Evolutionary conservation across 2,329 filamentous ascomycete genomes (phyloP), one percentile per base, ranked within the genome.

Genomic region (Didymellaceae sp.): DNA sequence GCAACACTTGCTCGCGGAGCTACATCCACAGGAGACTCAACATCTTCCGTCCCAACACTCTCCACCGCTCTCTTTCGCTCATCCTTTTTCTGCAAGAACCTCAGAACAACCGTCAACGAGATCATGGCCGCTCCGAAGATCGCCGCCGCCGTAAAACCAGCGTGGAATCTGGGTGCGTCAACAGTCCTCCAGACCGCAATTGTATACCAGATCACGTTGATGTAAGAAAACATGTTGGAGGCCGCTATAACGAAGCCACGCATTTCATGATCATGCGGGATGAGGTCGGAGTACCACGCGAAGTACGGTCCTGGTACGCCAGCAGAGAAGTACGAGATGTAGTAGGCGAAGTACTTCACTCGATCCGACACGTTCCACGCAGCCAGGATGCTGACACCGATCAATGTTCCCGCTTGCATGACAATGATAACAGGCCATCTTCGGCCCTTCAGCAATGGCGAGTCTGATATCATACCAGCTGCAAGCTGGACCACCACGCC

Each of bases 401-500:
- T 73, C 13, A 80, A 74, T 2, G 75, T 61, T 8, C 70, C 72
- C 6, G 66, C 68, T 5, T 59, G 52, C 13, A 72, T 74, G 7
- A 72, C 70, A 3, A 75, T 57, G 0, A 74, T 79, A 74, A 11
- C 79, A 71, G 21, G 76, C 72, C 10, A 64, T 4, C 62, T 55
- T 11, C 58, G 59, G n/a, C 63, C 63, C 28, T 58, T 59, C 28
- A 67, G 45, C 30, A 67, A 16, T 1, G 63, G 63, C 22, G 62
- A 65, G 18, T 67, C 63, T 7, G 62, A 65, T 3, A 67, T 39
- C 40, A 59, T 57, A 71, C 78, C 38, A 74, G 60, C 6, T 68
- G 77, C 0, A 71, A 77, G 2, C 75, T 78, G n/a, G 73, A 68
- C 77, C 67, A 80, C 9, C 69, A 80, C 6, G 65, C 69, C 40